phyloP scores from a whole-genome alignment of 768 basidiomycete genomes.

The Trametes meyenii region DNA sequence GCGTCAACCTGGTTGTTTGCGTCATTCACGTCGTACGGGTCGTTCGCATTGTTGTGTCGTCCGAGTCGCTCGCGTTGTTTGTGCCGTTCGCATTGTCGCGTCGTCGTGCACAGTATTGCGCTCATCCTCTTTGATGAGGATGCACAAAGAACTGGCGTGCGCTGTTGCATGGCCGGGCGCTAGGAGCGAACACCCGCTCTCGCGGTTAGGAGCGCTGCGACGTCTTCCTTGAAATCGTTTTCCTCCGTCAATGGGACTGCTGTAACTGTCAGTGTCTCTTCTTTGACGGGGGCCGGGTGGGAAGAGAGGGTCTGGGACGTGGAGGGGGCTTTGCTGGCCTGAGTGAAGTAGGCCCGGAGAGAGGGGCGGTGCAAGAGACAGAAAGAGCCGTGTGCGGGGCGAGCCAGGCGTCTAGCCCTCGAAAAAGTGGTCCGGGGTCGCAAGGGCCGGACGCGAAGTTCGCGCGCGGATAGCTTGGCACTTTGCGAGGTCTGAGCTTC shows the following conservation, averaged over 20 bases:
- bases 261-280: neutral
- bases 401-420: conserved; percentile 57
- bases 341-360: conserved; percentile 18
- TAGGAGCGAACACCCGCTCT: conserved; percentile 27
- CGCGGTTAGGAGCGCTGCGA: conserved; percentile 37
- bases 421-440: conserved; percentile 50
- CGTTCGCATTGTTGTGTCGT: no score
- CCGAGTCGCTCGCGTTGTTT: no score
- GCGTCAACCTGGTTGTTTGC: no score
- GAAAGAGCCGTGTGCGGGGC: conserved; percentile 34
- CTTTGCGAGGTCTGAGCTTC: no score
- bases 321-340: neutral
- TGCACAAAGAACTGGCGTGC: conserved; percentile 29
- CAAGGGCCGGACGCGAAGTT: conserved; percentile 58
- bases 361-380: conserved; percentile 26
- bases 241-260: conserved; percentile 17
- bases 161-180: conserved; percentile 36
- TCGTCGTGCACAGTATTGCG: conserved; percentile 24
- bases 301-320: neutral
- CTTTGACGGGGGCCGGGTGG: neutral
- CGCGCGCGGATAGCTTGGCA: conserved; percentile 68
- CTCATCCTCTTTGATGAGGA: conserved; percentile 25
- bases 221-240: conserved; percentile 38
- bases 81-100: no score
- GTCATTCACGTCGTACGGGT: no score